These are phyloP conservation scores for Kazachstania sp. DNA, from an alignment of 1,139 yeast genomes.

Conservation along the genomic window DNA sequence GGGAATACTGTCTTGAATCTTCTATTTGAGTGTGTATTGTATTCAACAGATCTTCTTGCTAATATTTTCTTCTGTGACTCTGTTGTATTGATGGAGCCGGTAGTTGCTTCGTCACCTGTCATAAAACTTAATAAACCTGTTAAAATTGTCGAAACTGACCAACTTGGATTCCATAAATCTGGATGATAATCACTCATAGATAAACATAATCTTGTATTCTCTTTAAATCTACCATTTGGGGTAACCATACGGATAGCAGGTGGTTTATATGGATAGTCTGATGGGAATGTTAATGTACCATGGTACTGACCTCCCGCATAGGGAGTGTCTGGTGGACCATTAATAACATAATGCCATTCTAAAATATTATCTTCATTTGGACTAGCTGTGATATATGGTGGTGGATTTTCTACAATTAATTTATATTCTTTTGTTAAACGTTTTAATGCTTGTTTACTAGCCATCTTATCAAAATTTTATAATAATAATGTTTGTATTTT, in stretches of 20 bases:
- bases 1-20: slow-evolving; percentile 61
- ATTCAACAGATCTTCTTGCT: slow-evolving; percentile 51
- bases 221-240: slow-evolving; percentile 72
- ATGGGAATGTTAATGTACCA: slow-evolving; percentile 75
- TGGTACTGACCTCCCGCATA: slow-evolving; percentile 84
- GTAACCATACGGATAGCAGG: slow-evolving; percentile 87
- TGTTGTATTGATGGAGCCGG: slow-evolving; percentile 53
- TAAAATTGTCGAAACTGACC: slow-evolving; percentile 83
- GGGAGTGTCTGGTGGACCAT: slow-evolving; percentile 83
- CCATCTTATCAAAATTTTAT: slow-evolving; percentile 34
- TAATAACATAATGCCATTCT: slow-evolving; percentile 42
- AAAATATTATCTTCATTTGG: slow-evolving; percentile 74
- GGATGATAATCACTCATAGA: slow-evolving; percentile 93
- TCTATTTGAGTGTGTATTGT: slow-evolving; percentile 46
- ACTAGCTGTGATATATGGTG: slow-evolving; percentile 73
- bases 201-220: slow-evolving; percentile 72
- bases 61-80: slow-evolving; percentile 37
- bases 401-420: slow-evolving; percentile 62
- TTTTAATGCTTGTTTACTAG: slow-evolving; percentile 41
- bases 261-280: slow-evolving; percentile 86
- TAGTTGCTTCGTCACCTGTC: slow-evolving; percentile 53
- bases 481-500: no score
- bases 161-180: slow-evolving; percentile 89
- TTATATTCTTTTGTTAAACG: slow-evolving; percentile 71
- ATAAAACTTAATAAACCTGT: slow-evolving; percentile 81